Conservation (phyloP, 768 basidiomycete species). For the Podaxis pistillaris region DNA sequence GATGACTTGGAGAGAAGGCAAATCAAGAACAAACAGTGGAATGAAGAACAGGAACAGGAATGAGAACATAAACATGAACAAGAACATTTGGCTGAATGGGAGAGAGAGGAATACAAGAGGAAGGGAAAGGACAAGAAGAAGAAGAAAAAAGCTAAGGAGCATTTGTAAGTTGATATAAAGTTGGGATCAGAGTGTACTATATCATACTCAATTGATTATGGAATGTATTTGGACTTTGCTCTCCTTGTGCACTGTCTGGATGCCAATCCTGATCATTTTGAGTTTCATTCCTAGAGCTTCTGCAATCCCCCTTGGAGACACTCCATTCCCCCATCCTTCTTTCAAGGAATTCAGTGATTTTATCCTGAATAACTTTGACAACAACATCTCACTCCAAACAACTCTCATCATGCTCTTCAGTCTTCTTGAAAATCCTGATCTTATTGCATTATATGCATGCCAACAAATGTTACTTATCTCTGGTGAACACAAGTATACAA, state of each 20-base stretch:
- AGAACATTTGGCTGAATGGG: no score
- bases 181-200: no score
- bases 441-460: constrained; percentile 19
- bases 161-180: no score
- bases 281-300: background rate
- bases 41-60: no score
- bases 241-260: background rate
- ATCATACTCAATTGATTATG: no score
- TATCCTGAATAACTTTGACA: constrained; percentile 16
- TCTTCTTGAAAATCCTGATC: constrained; percentile 18
- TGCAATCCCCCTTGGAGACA: background rate
- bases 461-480: background rate
- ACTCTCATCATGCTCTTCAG: constrained; percentile 19
- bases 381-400: constrained; percentile 17
- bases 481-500: background rate
- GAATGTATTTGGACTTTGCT: no score
- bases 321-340: constrained; percentile 17
- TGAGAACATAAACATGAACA: no score
- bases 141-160: no score
- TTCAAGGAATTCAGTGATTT: constrained; percentile 18
- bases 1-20: no score
- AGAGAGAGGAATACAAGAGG: no score
- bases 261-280: background rate
- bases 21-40: no score
- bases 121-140: no score